Evolutionary conservation across 768 basidiomycete species (phyloP).

Genomic region (Lentinula lateritia): DNA sequence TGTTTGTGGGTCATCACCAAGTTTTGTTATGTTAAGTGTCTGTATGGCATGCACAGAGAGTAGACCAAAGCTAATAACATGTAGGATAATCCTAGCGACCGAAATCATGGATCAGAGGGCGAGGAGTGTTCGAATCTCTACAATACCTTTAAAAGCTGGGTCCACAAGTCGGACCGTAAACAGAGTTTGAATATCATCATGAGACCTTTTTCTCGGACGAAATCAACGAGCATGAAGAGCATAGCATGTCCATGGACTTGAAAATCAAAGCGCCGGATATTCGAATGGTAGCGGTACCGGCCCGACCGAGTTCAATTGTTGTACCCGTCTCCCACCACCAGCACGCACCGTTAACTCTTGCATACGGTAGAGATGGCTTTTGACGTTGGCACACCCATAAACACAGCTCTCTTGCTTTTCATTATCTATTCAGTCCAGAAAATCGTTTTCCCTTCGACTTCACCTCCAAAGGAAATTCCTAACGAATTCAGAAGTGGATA

Average conservation of each 20-base stretch:
- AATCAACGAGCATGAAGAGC: neutral
- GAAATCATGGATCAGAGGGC: neutral
- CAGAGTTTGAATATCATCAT: neutral
- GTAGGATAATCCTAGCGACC: neutral
- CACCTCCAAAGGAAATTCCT: constrained; percentile 45
- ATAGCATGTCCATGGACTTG: neutral
- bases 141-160: neutral
- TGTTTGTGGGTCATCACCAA: constrained; percentile 27
- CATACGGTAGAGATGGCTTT: constrained; percentile 17
- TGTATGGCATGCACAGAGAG: constrained; percentile 1
- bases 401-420: constrained; percentile 73
- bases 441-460: constrained; percentile 66
- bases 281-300: neutral
- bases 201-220: neutral
- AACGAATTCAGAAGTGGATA: constrained; percentile 78
- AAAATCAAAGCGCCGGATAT: neutral
- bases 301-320: neutral
- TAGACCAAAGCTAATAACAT: neutral
- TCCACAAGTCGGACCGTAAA: neutral
- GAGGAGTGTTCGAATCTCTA: neutral
- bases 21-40: constrained; percentile 12
- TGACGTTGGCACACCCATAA: constrained; percentile 67
- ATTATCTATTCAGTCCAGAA: constrained; percentile 73
- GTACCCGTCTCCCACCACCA: neutral
- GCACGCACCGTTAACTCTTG: neutral